Evolutionary conservation across 495 filamentous ascomycete genomes (phyloP).

Genomic region (Lentithecium fluviatile): DNA sequence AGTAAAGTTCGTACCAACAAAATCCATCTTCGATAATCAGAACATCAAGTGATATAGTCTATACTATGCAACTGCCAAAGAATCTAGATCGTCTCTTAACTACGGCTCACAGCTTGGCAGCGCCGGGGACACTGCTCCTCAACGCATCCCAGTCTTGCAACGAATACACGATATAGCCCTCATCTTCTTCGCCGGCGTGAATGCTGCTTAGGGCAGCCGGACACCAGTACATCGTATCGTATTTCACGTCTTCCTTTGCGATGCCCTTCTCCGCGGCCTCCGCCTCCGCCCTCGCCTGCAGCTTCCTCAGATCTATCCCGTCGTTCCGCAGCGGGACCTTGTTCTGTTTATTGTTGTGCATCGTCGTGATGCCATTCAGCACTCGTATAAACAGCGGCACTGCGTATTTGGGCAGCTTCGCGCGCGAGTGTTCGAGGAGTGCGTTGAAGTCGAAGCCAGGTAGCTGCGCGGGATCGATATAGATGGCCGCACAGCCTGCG

Average conservation of each 20-base stretch:
- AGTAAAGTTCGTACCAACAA: too few relatives aligned
- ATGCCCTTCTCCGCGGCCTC: slow-evolving; percentile 28
- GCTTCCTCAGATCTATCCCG: slow-evolving; percentile 59
- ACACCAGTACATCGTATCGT: slow-evolving; percentile 29
- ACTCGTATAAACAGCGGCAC: slow-evolving; percentile 74
- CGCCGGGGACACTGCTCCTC: slow-evolving; percentile 20
- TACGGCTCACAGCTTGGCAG: too few relatives aligned
- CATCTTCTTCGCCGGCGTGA: slow-evolving; percentile 50
- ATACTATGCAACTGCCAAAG: too few relatives aligned
- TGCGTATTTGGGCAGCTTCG: slow-evolving; percentile 68
- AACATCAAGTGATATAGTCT: too few relatives aligned
- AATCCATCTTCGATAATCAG: too few relatives aligned
- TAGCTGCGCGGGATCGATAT: slow-evolving; percentile 34
- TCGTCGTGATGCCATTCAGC: slow-evolving; percentile 58
- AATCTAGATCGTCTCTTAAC: too few relatives aligned
- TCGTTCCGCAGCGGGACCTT: slow-evolving; percentile 71
- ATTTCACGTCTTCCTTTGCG: slow-evolving; percentile 19
- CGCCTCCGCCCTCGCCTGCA: slow-evolving; percentile 25
- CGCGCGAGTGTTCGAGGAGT: slow-evolving; percentile 48
- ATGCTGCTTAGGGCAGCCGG: slow-evolving; percentile 16
- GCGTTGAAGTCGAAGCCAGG: slow-evolving; percentile 37
- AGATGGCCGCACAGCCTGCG: slow-evolving; percentile 46
- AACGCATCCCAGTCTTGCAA: slow-evolving; percentile 59
- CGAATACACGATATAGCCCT: slow-evolving; percentile 57
- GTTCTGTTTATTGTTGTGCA: slow-evolving; percentile 84